phyloP scores from a whole-genome alignment of 179 eudicot species.

The Dionaea muscipula region DNA sequence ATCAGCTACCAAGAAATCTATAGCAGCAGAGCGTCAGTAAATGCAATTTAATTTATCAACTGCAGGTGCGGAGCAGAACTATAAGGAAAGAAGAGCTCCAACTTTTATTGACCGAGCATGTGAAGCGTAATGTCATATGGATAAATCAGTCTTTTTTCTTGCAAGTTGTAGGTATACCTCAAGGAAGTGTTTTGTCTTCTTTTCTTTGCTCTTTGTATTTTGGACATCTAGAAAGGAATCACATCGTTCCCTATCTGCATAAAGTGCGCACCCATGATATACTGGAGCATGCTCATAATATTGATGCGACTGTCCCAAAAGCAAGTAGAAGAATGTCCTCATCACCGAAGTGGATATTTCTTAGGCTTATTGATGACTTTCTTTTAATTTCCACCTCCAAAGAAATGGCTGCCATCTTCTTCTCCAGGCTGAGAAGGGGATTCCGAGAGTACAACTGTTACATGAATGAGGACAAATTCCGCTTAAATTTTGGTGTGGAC shows the following conservation, averaged over 20 bases:
- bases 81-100: conserved; percentile 33
- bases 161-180: conserved; percentile 86
- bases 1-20: background rate
- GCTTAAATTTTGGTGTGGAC: conserved; percentile 42
- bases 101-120: conserved; percentile 46
- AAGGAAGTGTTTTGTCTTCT: conserved; percentile 82
- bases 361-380: conserved; percentile 81
- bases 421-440: conserved; percentile 49
- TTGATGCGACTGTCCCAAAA: conserved; percentile 7
- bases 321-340: conserved; percentile 9
- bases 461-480: conserved; percentile 71
- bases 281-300: conserved; percentile 7
- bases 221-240: conserved; percentile 59
- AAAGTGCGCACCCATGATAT: conserved; percentile 15
- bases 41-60: conserved; percentile 2
- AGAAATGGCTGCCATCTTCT: conserved; percentile 46
- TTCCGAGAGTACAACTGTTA: conserved; percentile 65
- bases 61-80: conserved; percentile 50
- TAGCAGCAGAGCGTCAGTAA: background rate
- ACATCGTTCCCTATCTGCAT: conserved; percentile 45
- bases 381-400: conserved; percentile 70
- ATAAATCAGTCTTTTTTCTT: conserved; percentile 34
- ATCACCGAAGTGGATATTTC: conserved; percentile 29
- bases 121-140: conserved; percentile 53
- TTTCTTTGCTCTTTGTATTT: conserved; percentile 79